Evolutionary conservation across 805 yeast genomes (phyloP).

Genomic region (Zygosaccharomyces bisporus): DNA sequence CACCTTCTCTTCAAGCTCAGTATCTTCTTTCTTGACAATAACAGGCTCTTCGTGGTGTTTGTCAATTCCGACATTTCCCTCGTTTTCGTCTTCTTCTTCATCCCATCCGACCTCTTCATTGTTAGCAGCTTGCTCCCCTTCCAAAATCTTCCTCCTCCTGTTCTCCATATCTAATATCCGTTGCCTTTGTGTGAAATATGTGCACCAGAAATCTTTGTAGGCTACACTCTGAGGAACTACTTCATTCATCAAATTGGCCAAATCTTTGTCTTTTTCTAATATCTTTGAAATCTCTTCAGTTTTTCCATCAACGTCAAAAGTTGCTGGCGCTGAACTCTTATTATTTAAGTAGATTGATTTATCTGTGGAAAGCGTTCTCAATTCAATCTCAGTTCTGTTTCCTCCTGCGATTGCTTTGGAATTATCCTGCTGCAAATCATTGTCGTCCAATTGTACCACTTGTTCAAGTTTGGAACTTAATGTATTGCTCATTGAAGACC

Average conservation of each 20-base stretch:
- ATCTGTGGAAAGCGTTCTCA: slow-evolving; percentile 51
- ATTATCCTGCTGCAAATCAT: slow-evolving; percentile 8
- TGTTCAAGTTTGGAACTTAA: slow-evolving; percentile 24
- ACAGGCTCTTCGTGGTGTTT: slow-evolving; percentile 18
- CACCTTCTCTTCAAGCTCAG: slow-evolving; percentile 6
- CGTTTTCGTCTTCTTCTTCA: slow-evolving; percentile 34
- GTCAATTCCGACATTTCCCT: slow-evolving; percentile 27
- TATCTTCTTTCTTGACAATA: slow-evolving; percentile 15
- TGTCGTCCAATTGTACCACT: slow-evolving; percentile 20
- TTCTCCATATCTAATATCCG: slow-evolving; percentile 58
- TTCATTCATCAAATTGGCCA: slow-evolving; percentile 51
- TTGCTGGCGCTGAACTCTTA: slow-evolving; percentile 30
- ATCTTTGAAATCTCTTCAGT: slow-evolving; percentile 50
- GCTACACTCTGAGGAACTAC: slow-evolving; percentile 63
- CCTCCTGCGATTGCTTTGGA: slow-evolving; percentile 42
- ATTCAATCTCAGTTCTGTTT: slow-evolving; percentile 60
- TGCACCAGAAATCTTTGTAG: slow-evolving; percentile 68
- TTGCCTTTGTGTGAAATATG: slow-evolving; percentile 55
- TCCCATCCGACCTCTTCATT: slow-evolving; percentile 40
- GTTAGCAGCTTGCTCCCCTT: slow-evolving; percentile 31
- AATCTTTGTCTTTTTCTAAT: slow-evolving; percentile 47
- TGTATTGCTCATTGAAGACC: slow-evolving; percentile 27
- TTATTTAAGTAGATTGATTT: slow-evolving; percentile 41
- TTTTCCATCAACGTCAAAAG: slow-evolving; percentile 42
- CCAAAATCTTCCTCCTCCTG: slow-evolving; percentile 60